Conservation (phyloP, 805 yeast genomes). For the Danielia oregonensis region DNA sequence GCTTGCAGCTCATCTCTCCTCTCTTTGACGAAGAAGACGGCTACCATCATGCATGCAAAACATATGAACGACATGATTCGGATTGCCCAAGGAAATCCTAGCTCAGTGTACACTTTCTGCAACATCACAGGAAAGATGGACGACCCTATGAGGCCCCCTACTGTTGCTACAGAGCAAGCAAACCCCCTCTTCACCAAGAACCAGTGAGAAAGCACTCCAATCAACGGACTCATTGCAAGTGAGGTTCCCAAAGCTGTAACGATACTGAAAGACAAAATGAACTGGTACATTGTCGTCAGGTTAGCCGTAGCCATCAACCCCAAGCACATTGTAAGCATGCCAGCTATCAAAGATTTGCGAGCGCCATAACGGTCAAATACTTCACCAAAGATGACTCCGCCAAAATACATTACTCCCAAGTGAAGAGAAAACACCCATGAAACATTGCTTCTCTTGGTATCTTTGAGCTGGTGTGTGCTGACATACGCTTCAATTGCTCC, state of each 20-base stretch:
- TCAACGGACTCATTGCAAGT: conserved; percentile 40
- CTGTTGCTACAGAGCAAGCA: conserved; percentile 44
- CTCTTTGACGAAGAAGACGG: conserved; percentile 9
- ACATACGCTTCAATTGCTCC: conserved; percentile 21
- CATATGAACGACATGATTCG: conserved; percentile 48
- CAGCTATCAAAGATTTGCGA: conserved; percentile 31
- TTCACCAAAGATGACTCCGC: conserved; percentile 40
- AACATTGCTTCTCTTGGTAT: conserved; percentile 10
- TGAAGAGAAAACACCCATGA: conserved; percentile 21
- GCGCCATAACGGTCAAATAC: conserved; percentile 47
- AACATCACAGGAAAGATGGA: conserved; percentile 51
- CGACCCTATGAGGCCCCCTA: conserved; percentile 54
- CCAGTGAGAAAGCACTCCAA: conserved; percentile 44
- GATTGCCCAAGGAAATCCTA: conserved; percentile 55
- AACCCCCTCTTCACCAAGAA: conserved; percentile 40
- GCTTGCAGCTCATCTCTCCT: too few relatives aligned
- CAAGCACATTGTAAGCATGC: conserved; percentile 30
- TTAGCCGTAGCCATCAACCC: conserved; percentile 45
- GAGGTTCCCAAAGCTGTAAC: conserved; percentile 44
- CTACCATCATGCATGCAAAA: conserved; percentile 25
- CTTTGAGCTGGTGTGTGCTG: conserved; percentile 13
- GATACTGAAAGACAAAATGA: conserved; percentile 50
- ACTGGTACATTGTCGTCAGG: conserved; percentile 44
- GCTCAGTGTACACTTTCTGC: conserved; percentile 41
- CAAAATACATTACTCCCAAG: conserved; percentile 17